These are phyloP conservation scores for Pseudogymnoascus sp. DNA, from an alignment of 2,329 filamentous ascomycete species.

Conservation along the genomic window DNA sequence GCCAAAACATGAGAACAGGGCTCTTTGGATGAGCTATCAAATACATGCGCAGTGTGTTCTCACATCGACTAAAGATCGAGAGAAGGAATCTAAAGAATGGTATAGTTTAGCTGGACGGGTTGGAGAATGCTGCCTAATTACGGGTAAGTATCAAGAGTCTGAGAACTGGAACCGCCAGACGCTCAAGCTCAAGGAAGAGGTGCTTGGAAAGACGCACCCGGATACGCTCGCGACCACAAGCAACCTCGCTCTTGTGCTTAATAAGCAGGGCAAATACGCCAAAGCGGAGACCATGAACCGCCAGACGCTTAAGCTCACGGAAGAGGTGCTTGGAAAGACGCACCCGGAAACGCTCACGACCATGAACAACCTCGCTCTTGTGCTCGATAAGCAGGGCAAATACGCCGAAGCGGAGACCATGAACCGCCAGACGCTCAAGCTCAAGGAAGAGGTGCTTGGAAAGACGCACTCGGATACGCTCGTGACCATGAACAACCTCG, in stretches of 20 bases:
- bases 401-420: conserved; percentile 10
- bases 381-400: conserved; percentile 11
- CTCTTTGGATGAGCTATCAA: conserved; percentile 10
- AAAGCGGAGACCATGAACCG: conserved; percentile 10
- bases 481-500: conserved; percentile 16
- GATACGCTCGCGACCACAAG: conserved; percentile 10
- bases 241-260: conserved; percentile 8
- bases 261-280: conserved; percentile 10
- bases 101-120: not conserved
- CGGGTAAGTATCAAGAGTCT: not conserved
- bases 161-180: conserved; percentile 4
- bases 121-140: conserved; percentile 8
- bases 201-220: not conserved
- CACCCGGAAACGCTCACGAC: conserved; percentile 7
- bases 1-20: conserved; percentile 10
- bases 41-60: conserved; percentile 11
- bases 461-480: conserved; percentile 14
- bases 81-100: conserved; percentile 7
- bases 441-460: conserved; percentile 11
- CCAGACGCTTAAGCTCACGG: conserved; percentile 1
- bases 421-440: conserved; percentile 3
- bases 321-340: conserved; percentile 7
- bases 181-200: not conserved
- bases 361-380: conserved; percentile 8
- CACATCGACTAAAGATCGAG: not conserved